phyloP scores from a whole-genome alignment of 2,329 filamentous ascomycete genomes.

The Apiospora rasikravindrae region DNA sequence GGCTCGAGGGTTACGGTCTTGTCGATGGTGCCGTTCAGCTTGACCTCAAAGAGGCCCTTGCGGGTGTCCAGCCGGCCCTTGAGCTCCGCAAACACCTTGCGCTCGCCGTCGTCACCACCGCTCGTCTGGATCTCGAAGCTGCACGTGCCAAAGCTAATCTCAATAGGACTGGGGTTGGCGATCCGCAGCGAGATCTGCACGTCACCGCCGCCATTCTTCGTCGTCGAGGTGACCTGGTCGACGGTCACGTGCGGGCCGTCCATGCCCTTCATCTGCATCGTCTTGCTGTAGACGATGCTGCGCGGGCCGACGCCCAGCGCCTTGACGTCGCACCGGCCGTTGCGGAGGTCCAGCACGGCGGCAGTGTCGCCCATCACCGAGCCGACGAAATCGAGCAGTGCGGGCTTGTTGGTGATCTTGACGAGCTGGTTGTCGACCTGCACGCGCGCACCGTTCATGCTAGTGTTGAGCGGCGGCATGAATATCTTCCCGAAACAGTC shows the following conservation, averaged over 20 bases:
- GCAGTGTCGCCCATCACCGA: slow-evolving; percentile 25
- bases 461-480: slow-evolving; percentile 30
- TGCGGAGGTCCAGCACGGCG: slow-evolving; percentile 28
- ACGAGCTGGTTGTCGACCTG: slow-evolving; percentile 30
- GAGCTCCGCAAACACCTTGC: slow-evolving; percentile 28
- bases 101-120: slow-evolving; percentile 6
- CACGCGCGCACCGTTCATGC: slow-evolving; percentile 28
- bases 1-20: slow-evolving; percentile 18
- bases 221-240: slow-evolving; percentile 3
- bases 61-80: slow-evolving; percentile 34
- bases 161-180: slow-evolving; percentile 33
- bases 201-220: slow-evolving; percentile 1
- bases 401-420: slow-evolving; percentile 30
- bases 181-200: slow-evolving; percentile 25
- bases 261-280: slow-evolving; percentile 31
- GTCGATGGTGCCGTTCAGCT: slow-evolving; percentile 28
- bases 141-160: slow-evolving; percentile 35
- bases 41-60: slow-evolving; percentile 28
- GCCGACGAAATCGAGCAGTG: slow-evolving; percentile 32
- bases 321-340: slow-evolving; percentile 29
- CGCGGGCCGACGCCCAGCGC: slow-evolving; percentile 30
- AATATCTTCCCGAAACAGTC: slow-evolving; percentile 31
- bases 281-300: slow-evolving; percentile 31
- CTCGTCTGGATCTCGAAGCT: slow-evolving; percentile 32
- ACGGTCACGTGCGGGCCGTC: slow-evolving; percentile 28